A percentile compares a stretch with the other conserved stretches of the same genome.
Evolutionary conservation across 768 basidiomycete genomes (phyloP).

Genomic region (Mycena rosella): DNA sequence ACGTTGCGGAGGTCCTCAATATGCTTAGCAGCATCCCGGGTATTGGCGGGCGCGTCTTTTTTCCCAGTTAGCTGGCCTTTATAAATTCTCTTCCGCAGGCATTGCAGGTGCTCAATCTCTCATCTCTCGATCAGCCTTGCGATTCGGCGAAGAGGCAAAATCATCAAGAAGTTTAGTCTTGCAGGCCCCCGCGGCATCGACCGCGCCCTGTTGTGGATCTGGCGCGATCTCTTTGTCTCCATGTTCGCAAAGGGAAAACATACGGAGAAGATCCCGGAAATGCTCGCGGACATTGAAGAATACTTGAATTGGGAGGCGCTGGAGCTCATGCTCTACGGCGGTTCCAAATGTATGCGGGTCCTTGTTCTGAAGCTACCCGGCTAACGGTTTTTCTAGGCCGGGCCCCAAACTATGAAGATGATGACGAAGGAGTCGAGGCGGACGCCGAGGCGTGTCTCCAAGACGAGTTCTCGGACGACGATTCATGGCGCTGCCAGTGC

Average conservation of each 20-base stretch:
- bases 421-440: constrained; percentile 22
- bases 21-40: constrained; percentile 54
- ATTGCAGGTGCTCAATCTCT: constrained; percentile 65
- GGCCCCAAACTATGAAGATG: not conserved
- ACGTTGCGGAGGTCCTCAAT: constrained; percentile 52
- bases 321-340: constrained; percentile 68
- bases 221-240: constrained; percentile 72
- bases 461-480: constrained; percentile 38
- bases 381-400: not conserved
- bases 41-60: constrained; percentile 53
- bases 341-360: constrained; percentile 45
- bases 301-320: constrained; percentile 64
- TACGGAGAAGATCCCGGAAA: constrained; percentile 56
- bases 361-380: constrained; percentile 46
- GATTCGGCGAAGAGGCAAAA: constrained; percentile 59
- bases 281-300: constrained; percentile 71
- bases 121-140: constrained; percentile 60
- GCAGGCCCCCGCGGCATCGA: constrained; percentile 62
- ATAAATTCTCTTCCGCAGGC: constrained; percentile 47
- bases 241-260: constrained; percentile 57
- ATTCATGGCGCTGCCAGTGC: constrained; percentile 42
- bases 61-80: not conserved
- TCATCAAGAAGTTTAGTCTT: constrained; percentile 63
- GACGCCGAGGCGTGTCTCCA: constrained; percentile 10
- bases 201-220: constrained; percentile 61